Evolutionary conservation across 1,284 basidiomycete genomes (phyloP), one percentile per base, ranked within the genome.

Genomic region (Dichomitus squalens): DNA sequence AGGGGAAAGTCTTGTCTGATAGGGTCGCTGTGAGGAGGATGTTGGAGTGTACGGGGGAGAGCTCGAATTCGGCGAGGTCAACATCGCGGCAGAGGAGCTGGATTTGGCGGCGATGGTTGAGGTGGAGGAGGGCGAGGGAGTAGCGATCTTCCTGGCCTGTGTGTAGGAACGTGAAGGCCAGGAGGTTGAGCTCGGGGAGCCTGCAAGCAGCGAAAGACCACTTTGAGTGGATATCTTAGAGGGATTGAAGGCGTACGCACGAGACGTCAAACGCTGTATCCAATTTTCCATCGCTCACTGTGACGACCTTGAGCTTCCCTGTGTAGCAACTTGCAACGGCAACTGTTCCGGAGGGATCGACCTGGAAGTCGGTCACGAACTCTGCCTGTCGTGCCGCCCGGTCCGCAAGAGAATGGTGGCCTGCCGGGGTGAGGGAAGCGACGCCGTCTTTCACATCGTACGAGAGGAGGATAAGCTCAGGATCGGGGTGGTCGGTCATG

Each of bases 121-220:
- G 70, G 59, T 91, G 82, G 4, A 94, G 74, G 53, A 95, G 85
- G 2, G 83, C 85, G 31, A 95, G 69, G 0, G 82, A 73, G 43
- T 82, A 81, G 12, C 79, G 76, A n/a, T 79, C 76, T 11, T 55
- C 39, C 1, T 55, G 49, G 5, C 53, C 50, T 0, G 75, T 47
- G 29, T 86, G 77, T 9, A 93, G 69, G 73, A 95, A 92, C 1
- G 82, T 76, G 20, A 94, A 68, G 14, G 87, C 82, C 20, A 94
- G 76, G 3, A 96, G 74, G 64, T 88, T 93, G 55, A 91, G 74
- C 66, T 95, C 92, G 6, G 85, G 82, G 36, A 93, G 70, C 52
- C 92, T 95, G 62, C 12, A 27, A 33, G 23, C 36, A 29, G 16
- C 40, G 35, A 64, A 49, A 40, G 49, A 20, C 55, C 49, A 36